phyloP scores from a whole-genome alignment of 257 asterid genomes.

The Petunia axillaris region DNA sequence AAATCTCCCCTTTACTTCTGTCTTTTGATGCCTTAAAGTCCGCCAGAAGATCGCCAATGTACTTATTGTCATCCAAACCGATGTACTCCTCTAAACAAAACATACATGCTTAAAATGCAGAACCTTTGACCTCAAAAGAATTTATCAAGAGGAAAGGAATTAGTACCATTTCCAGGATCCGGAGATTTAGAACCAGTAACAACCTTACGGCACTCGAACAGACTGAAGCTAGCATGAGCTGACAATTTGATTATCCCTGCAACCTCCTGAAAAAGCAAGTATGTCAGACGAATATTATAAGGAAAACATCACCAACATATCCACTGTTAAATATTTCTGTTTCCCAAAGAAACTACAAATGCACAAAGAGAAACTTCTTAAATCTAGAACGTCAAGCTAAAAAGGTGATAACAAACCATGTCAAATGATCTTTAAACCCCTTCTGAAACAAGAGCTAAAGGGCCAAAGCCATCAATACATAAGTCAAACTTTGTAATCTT shows the following conservation, averaged over 20 bases:
- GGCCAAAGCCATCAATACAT: background rate
- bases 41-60: constrained; percentile 92
- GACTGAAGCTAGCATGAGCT: constrained; percentile 85
- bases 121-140: background rate
- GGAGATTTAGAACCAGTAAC: constrained; percentile 86
- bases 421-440: background rate
- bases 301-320: constrained; percentile 17
- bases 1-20: constrained; percentile 92
- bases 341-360: background rate
- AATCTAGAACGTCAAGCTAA: background rate
- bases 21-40: constrained; percentile 96
- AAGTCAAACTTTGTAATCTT: background rate
- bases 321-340: background rate
- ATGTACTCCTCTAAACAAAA: constrained; percentile 74
- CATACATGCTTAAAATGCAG: constrained; percentile 24
- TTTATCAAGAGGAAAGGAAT: constrained; percentile 15
- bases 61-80: constrained; percentile 90
- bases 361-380: background rate
- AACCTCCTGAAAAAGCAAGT: constrained; percentile 71
- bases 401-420: constrained; percentile 7
- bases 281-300: background rate
- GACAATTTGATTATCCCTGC: constrained; percentile 92
- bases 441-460: background rate
- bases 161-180: constrained; percentile 85
- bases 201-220: constrained; percentile 93